These are phyloP conservation scores for Erodium moschatum DNA, from an alignment of 441 rosid species.

Conservation along the genomic window DNA sequence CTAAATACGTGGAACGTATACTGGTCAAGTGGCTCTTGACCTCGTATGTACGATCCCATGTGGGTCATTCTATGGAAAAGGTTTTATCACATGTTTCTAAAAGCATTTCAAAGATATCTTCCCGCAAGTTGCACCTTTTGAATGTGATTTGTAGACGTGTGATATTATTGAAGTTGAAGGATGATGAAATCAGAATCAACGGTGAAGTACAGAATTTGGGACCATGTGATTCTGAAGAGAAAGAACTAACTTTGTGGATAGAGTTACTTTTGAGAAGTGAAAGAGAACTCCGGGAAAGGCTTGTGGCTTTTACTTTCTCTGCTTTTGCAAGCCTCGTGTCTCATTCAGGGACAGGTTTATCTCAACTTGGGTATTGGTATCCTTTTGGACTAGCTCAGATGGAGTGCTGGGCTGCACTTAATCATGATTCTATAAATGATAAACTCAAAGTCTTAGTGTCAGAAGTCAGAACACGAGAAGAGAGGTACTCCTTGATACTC, in stretches of 20 bases:
- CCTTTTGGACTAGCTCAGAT: conserved; percentile 65
- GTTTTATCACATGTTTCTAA: conserved; percentile 33
- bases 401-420: conserved; percentile 57
- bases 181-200: conserved; percentile 38
- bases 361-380: conserved; percentile 37
- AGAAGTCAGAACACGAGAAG: conserved; percentile 32
- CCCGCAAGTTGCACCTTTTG: conserved; percentile 68
- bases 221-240: conserved; percentile 24
- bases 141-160: conserved; percentile 61
- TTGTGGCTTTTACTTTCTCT: conserved; percentile 51
- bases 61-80: conserved; percentile 35
- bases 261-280: conserved; percentile 55
- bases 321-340: conserved; percentile 32
- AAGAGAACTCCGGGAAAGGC: conserved; percentile 71
- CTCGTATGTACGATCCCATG: conserved; percentile 35
- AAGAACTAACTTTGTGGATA: conserved; percentile 43
- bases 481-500: conserved; percentile 31
- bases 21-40: conserved; percentile 60
- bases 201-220: conserved; percentile 27
- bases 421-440: conserved; percentile 24
- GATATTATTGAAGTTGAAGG: conserved; percentile 43
- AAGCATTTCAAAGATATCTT: conserved; percentile 37
- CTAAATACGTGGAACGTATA: conserved; percentile 46
- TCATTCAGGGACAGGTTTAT: conserved; percentile 18
- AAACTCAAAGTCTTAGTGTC: conserved; percentile 40